Base-by-base conservation (phyloP, 805 yeast genomes). In the Myxozyma neotropica region DNA sequence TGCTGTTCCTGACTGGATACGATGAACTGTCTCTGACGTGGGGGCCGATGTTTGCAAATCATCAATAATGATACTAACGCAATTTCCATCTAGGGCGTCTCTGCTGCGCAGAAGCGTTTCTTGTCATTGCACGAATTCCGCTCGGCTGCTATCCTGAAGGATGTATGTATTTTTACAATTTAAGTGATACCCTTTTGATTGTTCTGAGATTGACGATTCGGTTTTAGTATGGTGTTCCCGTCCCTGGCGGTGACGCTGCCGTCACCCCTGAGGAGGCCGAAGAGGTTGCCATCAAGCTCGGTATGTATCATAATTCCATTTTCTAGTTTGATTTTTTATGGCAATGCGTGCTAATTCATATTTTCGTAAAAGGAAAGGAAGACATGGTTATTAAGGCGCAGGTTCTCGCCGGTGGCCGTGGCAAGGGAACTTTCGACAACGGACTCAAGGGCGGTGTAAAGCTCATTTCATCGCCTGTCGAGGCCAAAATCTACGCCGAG, bases 331-430 rank as follows among this genome's bases (percentile, higher is more conserved):
- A n/a, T n/a, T n/a, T n/a, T n/a, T n/a, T n/a, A n/a, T n/a, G n/a
- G n/a, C n/a, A n/a, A n/a, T n/a, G n/a, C n/a, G 10, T 27, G 7
- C 15, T 36, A 36, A 26, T 24, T 13, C 10, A 5, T 15, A 29
- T n/a, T n/a, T n/a, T n/a, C n/a, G n/a, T 6, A 15, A 6, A 15
- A 61, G 65, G 70, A 69, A 81, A 88, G 67, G 85, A 86, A 71
- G 95, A 88, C 70, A 80, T 94, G 77, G 99, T 94, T 65, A 82
- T 94, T 76, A 94, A 94, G 81, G 99, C 99, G 63, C 99, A 94
- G 80, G 97, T 97, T 50, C 83, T 94, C 72, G 92, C 99, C 60
- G 99, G 99, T 79, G 99, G 99, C 73, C 87, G 99, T 79, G 99
- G 99, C 78, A 94, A 94, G 78, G 99, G 99, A 66, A 92, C 89